Base-by-base conservation (phyloP, 768 basidiomycete genomes). In the Mycena polygramma region DNA sequence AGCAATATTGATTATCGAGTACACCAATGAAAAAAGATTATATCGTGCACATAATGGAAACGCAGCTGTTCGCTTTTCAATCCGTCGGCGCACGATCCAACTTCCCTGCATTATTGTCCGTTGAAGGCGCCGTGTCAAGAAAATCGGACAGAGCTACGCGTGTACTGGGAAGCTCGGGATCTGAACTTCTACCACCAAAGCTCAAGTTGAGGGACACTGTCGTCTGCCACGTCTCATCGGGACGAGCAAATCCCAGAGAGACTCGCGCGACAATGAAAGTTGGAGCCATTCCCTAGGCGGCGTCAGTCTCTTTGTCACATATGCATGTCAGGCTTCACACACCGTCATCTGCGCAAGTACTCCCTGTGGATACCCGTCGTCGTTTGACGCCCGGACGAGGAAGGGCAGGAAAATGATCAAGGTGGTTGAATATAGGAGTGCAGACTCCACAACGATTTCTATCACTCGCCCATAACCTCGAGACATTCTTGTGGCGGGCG, bases 211-310 rank as follows among this genome's bases (percentile, higher is more conserved):
- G n/a, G n/a, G n/a, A n/a, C n/a, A n/a, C n/a, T n/a, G n/a, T n/a
- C n/a, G n/a, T n/a, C 36, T 41, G 13, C 58, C 58, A 59, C 15
- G 58, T 26, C 7, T 26, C 58, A 9, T 64, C 45, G 1, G 63
- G 63, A 15, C 63, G 63, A 7, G 63, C 39, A 0, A 64, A n/a
- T 14, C 63, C 63, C 9, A 64, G 37, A n/a, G 63, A 46, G 0
- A 55, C 63, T 14, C 63, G 63, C 19, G 63, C 54, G 11, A 64
- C 53, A 20, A 64, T 64, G 19, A 64, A 24, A 0, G 63, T 64
- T 8, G 63, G 63, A 3, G 53, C 63, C 4, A 64, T 55, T 55
- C 63, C 63, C 63, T 64, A n/a, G n/a, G n/a, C n/a, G n/a, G n/a
- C n/a, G n/a, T n/a, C n/a, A n/a, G 39, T 39, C 13, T 7, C 39